phyloP scores from a whole-genome alignment of 139 green algal genomes.

The Picochlorum sp. region DNA sequence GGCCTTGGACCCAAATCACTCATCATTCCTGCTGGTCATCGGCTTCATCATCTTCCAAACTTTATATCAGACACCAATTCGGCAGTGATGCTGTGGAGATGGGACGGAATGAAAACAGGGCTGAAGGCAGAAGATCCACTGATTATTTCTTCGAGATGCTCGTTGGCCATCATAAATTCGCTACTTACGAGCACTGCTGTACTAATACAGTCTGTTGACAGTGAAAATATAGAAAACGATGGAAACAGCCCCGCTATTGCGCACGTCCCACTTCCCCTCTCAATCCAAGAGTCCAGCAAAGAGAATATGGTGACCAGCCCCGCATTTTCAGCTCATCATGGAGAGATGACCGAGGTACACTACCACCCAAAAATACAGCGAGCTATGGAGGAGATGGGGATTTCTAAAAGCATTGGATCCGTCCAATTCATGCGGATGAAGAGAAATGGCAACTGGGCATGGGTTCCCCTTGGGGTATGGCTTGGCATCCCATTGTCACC shows the following conservation, averaged over 20 bases:
- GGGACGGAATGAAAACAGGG: slow-evolving; percentile 21
- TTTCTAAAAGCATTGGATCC: background rate
- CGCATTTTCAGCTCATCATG: slow-evolving; percentile 4
- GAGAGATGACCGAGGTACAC: slow-evolving; percentile 5
- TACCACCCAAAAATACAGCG: background rate
- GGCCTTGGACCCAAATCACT: slow-evolving; percentile 47
- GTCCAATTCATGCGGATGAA: slow-evolving; percentile 1
- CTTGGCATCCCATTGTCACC: slow-evolving; percentile 2
- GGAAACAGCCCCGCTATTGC: background rate
- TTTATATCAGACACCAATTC: slow-evolving; percentile 38
- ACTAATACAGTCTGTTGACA: slow-evolving; percentile 61
- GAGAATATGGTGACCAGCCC: background rate
- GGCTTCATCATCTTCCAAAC: slow-evolving; percentile 45
- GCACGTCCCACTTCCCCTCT: slow-evolving; percentile 6
- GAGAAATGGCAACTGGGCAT: background rate
- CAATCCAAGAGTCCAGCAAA: too few relatives aligned
- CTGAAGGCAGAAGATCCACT: slow-evolving; percentile 26
- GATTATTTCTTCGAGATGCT: slow-evolving; percentile 38
- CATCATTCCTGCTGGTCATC: slow-evolving; percentile 57
- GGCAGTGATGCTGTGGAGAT: slow-evolving; percentile 59
- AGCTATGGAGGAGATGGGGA: too few relatives aligned
- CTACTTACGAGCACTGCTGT: slow-evolving; percentile 54
- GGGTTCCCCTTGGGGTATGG: background rate
- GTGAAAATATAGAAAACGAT: background rate
- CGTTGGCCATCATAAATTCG: slow-evolving; percentile 69